Conservation (phyloP, 306 rosid genomes). For the Ammopiptanthus mongolicus region DNA sequence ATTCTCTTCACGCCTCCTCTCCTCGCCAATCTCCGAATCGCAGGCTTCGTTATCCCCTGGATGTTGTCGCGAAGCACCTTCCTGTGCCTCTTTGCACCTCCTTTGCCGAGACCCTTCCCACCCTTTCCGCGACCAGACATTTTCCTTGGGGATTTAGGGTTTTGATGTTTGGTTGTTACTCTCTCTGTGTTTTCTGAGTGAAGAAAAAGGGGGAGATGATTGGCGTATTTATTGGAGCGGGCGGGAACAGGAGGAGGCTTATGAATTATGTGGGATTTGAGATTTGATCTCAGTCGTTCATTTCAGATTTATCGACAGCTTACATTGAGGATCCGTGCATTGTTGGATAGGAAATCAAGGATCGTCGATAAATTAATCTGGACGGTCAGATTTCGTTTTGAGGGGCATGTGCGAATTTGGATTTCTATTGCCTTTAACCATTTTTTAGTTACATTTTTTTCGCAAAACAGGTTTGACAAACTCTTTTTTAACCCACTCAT, state of each 20-base stretch:
- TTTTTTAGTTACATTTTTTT: too few relatives aligned
- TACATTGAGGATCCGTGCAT: not conserved
- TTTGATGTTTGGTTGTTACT: not conserved
- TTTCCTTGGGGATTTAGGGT: not conserved
- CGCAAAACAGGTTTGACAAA: too few relatives aligned
- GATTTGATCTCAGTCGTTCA: not conserved
- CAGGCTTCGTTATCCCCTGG: conserved; percentile 32
- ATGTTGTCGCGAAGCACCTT: conserved; percentile 30
- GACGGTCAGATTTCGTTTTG: not conserved
- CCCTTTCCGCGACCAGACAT: conserved; percentile 34
- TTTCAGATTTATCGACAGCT: not conserved
- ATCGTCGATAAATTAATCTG: not conserved
- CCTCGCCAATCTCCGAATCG: conserved; percentile 28
- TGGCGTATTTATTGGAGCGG: conserved; percentile 17
- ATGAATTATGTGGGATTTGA: not conserved
- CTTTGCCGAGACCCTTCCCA: conserved; percentile 30
- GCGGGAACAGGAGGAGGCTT: not conserved
- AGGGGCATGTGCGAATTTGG: not conserved
- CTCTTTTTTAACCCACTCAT: too few relatives aligned
- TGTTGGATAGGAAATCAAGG: fast-evolving
- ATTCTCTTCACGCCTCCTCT: conserved; percentile 36
- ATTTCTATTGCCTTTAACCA: too few relatives aligned
- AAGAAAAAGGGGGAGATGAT: fast-evolving
- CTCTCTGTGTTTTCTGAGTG: too few relatives aligned
- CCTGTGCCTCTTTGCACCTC: conserved; percentile 35